These are phyloP conservation scores for Scutellaria baicalensis DNA, from an alignment of 257 asterid species.

Conservation along the genomic window DNA sequence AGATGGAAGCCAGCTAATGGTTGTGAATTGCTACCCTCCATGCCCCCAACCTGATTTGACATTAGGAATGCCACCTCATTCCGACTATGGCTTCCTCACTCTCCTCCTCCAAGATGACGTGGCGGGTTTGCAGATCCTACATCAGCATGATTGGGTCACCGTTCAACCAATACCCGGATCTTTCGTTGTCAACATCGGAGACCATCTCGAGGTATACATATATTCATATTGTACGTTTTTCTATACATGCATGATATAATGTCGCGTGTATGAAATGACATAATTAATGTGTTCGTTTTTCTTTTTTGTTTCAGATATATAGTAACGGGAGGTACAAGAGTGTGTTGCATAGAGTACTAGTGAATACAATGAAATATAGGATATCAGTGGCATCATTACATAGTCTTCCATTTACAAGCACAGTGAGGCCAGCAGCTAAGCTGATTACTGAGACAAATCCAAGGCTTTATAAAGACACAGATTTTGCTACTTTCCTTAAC, in stretches of 20 bases:
- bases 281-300: background rate
- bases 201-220: conserved; percentile 75
- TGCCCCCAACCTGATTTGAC: conserved; percentile 92
- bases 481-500: conserved; percentile 46
- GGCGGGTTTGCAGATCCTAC: conserved; percentile 62
- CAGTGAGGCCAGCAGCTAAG: conserved; percentile 45
- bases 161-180: conserved; percentile 74
- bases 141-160: conserved; percentile 47
- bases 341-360: conserved; percentile 68
- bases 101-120: conserved; percentile 87
- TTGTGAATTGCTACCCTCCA: conserved; percentile 73
- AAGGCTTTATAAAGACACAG: conserved; percentile 63
- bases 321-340: conserved; percentile 91
- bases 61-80: conserved; percentile 87
- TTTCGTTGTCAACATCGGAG: conserved; percentile 88
- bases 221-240: background rate
- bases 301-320: conserved; percentile 39
- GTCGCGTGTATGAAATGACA: too few relatives aligned
- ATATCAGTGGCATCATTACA: conserved; percentile 78
- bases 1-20: conserved; percentile 91
- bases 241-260: too few relatives aligned
- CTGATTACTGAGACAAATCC: conserved; percentile 49
- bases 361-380: conserved; percentile 41
- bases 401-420: conserved; percentile 53
- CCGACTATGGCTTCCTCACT: conserved; percentile 81